phyloP scores from a whole-genome alignment of 257 asterid genomes.

The Hygrophila difformis region DNA sequence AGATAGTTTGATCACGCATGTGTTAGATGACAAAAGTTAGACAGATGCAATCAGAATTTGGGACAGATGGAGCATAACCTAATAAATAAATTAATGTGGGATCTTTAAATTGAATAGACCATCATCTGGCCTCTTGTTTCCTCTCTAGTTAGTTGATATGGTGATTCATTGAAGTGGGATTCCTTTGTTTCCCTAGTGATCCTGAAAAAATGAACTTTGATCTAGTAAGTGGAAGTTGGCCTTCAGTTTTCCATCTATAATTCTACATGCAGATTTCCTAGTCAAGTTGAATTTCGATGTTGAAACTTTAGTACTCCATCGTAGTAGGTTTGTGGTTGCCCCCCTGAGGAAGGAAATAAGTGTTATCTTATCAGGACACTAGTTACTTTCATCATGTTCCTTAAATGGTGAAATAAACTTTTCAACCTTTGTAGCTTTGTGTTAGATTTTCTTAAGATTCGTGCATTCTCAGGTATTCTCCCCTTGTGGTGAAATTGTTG shows the following conservation, averaged over 20 bases:
- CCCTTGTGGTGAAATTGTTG: conserved; percentile 63
- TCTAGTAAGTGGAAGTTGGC: too few relatives aligned
- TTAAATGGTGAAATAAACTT: conserved; percentile 14
- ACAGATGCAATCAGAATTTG: neutral
- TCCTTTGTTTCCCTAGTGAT: too few relatives aligned
- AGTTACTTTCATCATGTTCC: neutral
- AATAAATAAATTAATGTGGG: neutral
- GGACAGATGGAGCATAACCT: too few relatives aligned
- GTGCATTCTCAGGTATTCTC: conserved; percentile 56
- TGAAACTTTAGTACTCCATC: too few relatives aligned
- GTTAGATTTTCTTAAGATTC: conserved; percentile 1
- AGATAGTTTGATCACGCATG: neutral
- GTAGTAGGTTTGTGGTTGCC: too few relatives aligned
- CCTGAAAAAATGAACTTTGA: too few relatives aligned
- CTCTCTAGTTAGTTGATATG: neutral
- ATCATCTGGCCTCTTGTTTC: neutral
- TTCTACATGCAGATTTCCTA: conserved; percentile 2
- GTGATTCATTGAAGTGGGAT: neutral
- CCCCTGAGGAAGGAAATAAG: too few relatives aligned
- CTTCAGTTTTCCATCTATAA: conserved; percentile 8
- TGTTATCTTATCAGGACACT: conserved; percentile 5
- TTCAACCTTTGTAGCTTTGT: neutral
- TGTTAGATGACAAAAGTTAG: neutral
- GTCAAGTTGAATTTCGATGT: too few relatives aligned
- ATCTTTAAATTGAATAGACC: neutral